These are phyloP conservation scores for Paspalum vaginatum DNA, from an alignment of 176 grass and related monocot species.

Conservation along the genomic window DNA sequence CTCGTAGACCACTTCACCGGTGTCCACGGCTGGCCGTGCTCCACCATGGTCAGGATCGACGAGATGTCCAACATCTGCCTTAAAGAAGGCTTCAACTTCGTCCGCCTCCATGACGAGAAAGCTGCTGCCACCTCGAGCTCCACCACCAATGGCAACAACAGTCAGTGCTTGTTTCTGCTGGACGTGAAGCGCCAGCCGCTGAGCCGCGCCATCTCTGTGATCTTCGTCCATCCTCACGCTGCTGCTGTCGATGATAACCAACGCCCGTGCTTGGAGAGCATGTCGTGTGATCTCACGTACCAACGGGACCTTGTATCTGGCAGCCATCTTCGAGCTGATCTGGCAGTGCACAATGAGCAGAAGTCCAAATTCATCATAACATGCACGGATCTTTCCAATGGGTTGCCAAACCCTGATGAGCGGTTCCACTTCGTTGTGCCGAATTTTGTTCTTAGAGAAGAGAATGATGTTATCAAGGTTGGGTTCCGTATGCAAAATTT, in stretches of 20 bases:
- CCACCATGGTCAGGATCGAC: no score
- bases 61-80: no score
- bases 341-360: not conserved
- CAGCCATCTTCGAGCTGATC: not conserved
- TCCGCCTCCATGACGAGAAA: no score
- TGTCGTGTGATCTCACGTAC: not conserved
- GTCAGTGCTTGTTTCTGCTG: not conserved
- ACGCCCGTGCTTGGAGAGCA: not conserved
- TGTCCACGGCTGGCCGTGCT: no score
- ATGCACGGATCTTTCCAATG: not conserved
- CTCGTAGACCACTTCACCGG: no score
- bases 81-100: no score
- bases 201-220: not conserved
- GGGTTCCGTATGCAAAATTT: not conserved
- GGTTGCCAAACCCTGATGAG: not conserved
- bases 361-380: not conserved
- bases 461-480: not conserved
- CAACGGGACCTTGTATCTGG: not conserved
- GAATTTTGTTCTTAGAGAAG: not conserved
- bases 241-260: not conserved
- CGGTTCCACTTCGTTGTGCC: not conserved
- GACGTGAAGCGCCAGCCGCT: not conserved
- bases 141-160: not conserved
- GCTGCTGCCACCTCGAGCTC: no score
- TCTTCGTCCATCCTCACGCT: not conserved